Evolutionary conservation across 768 basidiomycete genomes (phyloP).

Genomic region (Amanita muscaria): DNA sequence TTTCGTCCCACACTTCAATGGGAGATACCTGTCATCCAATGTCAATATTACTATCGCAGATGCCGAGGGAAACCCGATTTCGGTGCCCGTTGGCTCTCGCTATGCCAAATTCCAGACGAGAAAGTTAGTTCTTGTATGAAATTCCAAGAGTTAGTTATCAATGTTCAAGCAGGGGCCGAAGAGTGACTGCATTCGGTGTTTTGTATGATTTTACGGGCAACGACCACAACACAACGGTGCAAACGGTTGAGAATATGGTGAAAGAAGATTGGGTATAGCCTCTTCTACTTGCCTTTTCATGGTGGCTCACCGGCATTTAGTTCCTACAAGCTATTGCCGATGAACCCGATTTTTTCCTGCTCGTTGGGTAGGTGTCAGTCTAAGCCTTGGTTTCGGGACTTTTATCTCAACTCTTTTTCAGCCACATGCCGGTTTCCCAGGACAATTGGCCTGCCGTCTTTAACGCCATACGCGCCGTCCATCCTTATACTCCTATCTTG

Average conservation of each 20-base stretch:
- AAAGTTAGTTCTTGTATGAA: constrained; percentile 35
- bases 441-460: constrained; percentile 71
- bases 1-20: constrained; percentile 57
- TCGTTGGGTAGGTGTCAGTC: constrained; percentile 44
- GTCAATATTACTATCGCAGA: constrained; percentile 70
- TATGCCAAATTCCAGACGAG: constrained; percentile 67
- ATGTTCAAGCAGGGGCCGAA: constrained; percentile 39
- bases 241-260: constrained; percentile 65
- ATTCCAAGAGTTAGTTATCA: neutral
- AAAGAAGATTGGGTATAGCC: constrained; percentile 62
- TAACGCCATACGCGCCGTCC: constrained; percentile 62
- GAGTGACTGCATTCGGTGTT: constrained; percentile 74
- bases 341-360: constrained; percentile 75
- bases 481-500: constrained; percentile 68
- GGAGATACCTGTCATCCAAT: constrained; percentile 77
- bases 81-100: constrained; percentile 36
- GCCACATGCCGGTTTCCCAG: constrained; percentile 74
- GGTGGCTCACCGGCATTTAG: constrained; percentile 26
- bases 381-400: neutral
- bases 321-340: constrained; percentile 72
- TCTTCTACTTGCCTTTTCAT: neutral
- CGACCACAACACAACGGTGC: constrained; percentile 64
- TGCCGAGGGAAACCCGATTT: constrained; percentile 27
- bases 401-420: constrained; percentile 17
- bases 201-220: constrained; percentile 72